Evolutionary conservation across 2,329 filamentous ascomycete genomes (phyloP).

Genomic region (Sporothrix pseudoabietina): DNA sequence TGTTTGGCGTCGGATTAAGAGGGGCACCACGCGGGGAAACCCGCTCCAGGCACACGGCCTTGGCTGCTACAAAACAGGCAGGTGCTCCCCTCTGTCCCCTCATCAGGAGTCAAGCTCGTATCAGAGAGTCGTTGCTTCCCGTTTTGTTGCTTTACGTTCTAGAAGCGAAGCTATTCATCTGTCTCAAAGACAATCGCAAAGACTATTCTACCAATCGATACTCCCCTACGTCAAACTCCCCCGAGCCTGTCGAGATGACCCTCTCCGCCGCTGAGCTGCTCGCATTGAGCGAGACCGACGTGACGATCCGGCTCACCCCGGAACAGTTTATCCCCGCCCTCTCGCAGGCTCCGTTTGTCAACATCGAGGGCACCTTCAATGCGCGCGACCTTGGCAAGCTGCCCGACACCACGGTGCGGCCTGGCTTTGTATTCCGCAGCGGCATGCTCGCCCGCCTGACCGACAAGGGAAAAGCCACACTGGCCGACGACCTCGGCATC

Average conservation of each 20-base stretch:
- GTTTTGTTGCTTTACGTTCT: too few relatives aligned
- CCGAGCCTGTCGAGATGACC: background rate
- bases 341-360: constrained; percentile 50
- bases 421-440: constrained; percentile 51
- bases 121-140: background rate
- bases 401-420: constrained; percentile 44
- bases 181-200: background rate
- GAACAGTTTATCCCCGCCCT: constrained; percentile 45
- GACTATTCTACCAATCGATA: background rate
- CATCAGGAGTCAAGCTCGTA: background rate
- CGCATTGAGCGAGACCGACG: constrained; percentile 48
- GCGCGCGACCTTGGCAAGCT: constrained; percentile 54
- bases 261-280: constrained; percentile 39
- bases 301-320: constrained; percentile 44
- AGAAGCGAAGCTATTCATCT: background rate
- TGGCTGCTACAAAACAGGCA: constrained; percentile 1
- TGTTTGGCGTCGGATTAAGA: background rate
- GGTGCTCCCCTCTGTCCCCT: constrained; percentile 15
- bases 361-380: constrained; percentile 53
- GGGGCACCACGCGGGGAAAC: background rate
- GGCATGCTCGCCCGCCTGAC: constrained; percentile 47
- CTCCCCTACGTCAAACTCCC: background rate
- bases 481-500: constrained; percentile 45
- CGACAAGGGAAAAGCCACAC: constrained; percentile 43
- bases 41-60: constrained; percentile 1